Conservation (phyloP, 2,329 filamentous ascomycete genomes). For the Claviceps monticola region DNA sequence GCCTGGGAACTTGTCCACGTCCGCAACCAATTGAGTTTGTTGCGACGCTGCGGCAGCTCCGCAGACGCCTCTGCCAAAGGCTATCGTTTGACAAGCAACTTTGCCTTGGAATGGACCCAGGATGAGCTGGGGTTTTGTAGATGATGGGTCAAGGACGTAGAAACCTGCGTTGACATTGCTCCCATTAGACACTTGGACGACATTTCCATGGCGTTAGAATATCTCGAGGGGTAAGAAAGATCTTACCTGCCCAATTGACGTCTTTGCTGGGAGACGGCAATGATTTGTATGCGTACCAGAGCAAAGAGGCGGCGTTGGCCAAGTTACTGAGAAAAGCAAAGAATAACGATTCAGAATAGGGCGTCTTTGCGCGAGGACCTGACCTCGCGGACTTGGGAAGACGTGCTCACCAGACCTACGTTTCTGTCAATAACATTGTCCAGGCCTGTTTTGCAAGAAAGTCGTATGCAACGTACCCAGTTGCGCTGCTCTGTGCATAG, state of each 20-base stretch:
- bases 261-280: slow-evolving; percentile 48
- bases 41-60: slow-evolving; percentile 49
- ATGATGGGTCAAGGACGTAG: slow-evolving; percentile 49
- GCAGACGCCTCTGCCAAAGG: slow-evolving; percentile 61
- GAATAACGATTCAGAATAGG: neutral
- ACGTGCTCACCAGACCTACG: slow-evolving; percentile 11
- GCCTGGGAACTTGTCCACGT: slow-evolving; percentile 63
- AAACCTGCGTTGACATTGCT: slow-evolving; percentile 38
- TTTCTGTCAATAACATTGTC: neutral
- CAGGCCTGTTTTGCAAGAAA: neutral
- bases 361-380: neutral
- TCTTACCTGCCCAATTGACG: slow-evolving; percentile 63
- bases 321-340: slow-evolving; percentile 44
- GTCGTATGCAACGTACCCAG: slow-evolving; percentile 45
- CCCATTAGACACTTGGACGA: neutral
- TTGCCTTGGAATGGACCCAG: slow-evolving; percentile 72
- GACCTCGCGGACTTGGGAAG: neutral
- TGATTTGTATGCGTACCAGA: slow-evolving; percentile 71
- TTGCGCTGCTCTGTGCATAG: slow-evolving; percentile 63
- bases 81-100: slow-evolving; percentile 65
- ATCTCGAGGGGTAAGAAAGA: neutral
- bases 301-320: slow-evolving; percentile 57
- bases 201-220: neutral
- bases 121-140: slow-evolving; percentile 41
- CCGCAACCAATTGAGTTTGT: slow-evolving; percentile 50